These are phyloP conservation scores for Sugiyamaella valdiviana DNA, from an alignment of 805 yeast genomes.

Conservation along the genomic window DNA sequence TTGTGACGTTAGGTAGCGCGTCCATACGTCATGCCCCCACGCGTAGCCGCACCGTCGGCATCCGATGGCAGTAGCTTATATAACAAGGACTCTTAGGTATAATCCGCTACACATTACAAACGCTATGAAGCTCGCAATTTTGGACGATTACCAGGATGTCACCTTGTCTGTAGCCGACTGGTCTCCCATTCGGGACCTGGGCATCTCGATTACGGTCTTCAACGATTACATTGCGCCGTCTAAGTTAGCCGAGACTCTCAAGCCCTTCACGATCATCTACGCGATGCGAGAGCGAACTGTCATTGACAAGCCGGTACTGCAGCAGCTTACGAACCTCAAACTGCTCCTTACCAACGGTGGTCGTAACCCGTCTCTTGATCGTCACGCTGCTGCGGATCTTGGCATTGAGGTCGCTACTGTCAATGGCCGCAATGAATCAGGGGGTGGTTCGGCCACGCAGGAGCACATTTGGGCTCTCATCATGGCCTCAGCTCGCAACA, in stretches of 20 bases:
- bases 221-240: conserved; percentile 12
- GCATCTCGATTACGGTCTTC: conserved; percentile 18
- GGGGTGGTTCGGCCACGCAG: conserved; percentile 17
- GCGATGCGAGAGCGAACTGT: conserved; percentile 23
- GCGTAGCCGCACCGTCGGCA: too few relatives aligned
- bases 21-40: too few relatives aligned
- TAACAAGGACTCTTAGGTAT: neutral
- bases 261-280: conserved; percentile 18
- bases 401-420: conserved; percentile 19
- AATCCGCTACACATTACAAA: neutral
- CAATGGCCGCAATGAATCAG: neutral
- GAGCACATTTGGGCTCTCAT: conserved; percentile 23
- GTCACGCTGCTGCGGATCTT: conserved; percentile 13
- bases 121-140: conserved; percentile 14
- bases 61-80: neutral
- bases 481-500: conserved; percentile 14
- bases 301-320: conserved; percentile 10
- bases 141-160: conserved; percentile 22
- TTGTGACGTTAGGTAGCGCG: too few relatives aligned
- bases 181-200: conserved; percentile 9
- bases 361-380: conserved; percentile 19
- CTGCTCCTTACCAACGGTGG: conserved; percentile 19
- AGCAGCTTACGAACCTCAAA: conserved; percentile 18
- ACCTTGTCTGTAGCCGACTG: conserved; percentile 18
- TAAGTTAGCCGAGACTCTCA: conserved; percentile 9